These are phyloP conservation scores for Xylariaceae sp. DNA, from an alignment of 2,329 filamentous ascomycete species.

Conservation along the genomic window DNA sequence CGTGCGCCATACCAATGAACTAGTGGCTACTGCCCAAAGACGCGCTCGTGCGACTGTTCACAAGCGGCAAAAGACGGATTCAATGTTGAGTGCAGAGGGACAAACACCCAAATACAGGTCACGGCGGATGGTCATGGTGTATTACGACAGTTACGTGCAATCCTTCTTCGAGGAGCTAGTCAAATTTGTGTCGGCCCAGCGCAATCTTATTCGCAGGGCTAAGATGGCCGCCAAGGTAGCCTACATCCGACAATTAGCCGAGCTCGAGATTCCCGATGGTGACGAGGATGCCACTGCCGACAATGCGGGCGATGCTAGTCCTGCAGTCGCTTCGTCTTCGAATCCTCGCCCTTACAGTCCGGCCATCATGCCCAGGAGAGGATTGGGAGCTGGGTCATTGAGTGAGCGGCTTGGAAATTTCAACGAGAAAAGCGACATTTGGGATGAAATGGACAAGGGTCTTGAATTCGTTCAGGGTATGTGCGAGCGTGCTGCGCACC, in stretches of 20 bases:
- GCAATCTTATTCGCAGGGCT: slow-evolving; percentile 81
- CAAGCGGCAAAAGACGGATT: slow-evolving; percentile 48
- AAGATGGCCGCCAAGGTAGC: slow-evolving; percentile 76
- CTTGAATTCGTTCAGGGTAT: slow-evolving; percentile 75
- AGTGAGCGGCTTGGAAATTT: slow-evolving; percentile 26
- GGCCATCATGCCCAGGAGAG: slow-evolving; percentile 23
- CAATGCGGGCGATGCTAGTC: slow-evolving; percentile 27
- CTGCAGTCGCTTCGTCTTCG: slow-evolving; percentile 24
- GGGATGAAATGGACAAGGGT: slow-evolving; percentile 70
- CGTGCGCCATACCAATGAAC: slow-evolving; percentile 40
- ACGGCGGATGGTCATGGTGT: slow-evolving; percentile 76
- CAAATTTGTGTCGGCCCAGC: slow-evolving; percentile 69
- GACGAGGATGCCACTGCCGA: slow-evolving; percentile 37
- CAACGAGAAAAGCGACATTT: slow-evolving; percentile 44
- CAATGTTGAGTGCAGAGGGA: slow-evolving; percentile 45
- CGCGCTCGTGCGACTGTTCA: slow-evolving; percentile 44
- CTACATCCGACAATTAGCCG: slow-evolving; percentile 55
- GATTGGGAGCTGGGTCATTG: slow-evolving; percentile 26
- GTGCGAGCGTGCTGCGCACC: slow-evolving; percentile 82
- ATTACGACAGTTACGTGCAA: slow-evolving; percentile 85
- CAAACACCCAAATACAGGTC: slow-evolving; percentile 56
- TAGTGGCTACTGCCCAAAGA: slow-evolving; percentile 42
- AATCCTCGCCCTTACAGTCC: slow-evolving; percentile 26
- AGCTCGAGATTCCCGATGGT: slow-evolving; percentile 52
- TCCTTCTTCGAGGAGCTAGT: slow-evolving; percentile 77